Percentiles rank a stretch among this genome's conserved stretches.
phyloP scores from a whole-genome alignment of 495 filamentous ascomycete genomes.

The Tuber microsphaerosporum region DNA sequence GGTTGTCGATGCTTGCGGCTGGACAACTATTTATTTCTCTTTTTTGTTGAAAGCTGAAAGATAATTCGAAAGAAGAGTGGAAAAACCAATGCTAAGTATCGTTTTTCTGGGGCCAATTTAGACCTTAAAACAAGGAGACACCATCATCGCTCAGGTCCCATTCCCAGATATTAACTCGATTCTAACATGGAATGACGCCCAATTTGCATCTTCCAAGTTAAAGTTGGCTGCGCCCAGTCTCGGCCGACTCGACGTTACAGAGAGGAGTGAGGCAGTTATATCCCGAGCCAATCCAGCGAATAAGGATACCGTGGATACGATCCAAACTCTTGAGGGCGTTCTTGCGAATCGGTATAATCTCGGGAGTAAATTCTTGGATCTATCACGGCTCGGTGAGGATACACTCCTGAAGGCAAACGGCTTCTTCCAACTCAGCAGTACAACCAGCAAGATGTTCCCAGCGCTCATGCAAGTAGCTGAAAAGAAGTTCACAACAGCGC shows the following conservation, averaged over 20 bases:
- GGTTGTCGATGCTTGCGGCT: constrained; percentile 11
- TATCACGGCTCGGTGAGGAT: constrained; percentile 67
- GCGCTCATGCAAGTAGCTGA: constrained; percentile 78
- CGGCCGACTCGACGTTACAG: constrained; percentile 19
- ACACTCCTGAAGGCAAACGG: constrained; percentile 60
- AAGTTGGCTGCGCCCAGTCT: constrained; percentile 29
- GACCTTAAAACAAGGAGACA: constrained; percentile 38
- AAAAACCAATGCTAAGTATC: constrained; percentile 38
- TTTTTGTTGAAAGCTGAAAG: constrained; percentile 13
- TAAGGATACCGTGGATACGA: constrained; percentile 43
- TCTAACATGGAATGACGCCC: constrained; percentile 38
- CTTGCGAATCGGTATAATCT: constrained; percentile 66
- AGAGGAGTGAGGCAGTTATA: constrained; percentile 27
- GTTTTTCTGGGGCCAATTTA: constrained; percentile 27
- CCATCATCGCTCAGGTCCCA: constrained; percentile 30
- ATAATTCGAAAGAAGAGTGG: constrained; percentile 24
- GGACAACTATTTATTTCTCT: constrained; percentile 12
- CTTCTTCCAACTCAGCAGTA: constrained; percentile 62
- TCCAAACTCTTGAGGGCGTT: constrained; percentile 48
- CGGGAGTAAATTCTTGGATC: constrained; percentile 64
- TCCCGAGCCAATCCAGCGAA: constrained; percentile 24
- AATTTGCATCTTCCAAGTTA: constrained; percentile 34
- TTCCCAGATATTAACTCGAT: constrained; percentile 22
- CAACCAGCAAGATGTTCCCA: constrained; percentile 81
- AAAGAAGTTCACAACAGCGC: constrained; percentile 56